Base-by-base conservation (phyloP, 2,329 filamentous ascomycete genomes). In the Cercospora citrullina region DNA sequence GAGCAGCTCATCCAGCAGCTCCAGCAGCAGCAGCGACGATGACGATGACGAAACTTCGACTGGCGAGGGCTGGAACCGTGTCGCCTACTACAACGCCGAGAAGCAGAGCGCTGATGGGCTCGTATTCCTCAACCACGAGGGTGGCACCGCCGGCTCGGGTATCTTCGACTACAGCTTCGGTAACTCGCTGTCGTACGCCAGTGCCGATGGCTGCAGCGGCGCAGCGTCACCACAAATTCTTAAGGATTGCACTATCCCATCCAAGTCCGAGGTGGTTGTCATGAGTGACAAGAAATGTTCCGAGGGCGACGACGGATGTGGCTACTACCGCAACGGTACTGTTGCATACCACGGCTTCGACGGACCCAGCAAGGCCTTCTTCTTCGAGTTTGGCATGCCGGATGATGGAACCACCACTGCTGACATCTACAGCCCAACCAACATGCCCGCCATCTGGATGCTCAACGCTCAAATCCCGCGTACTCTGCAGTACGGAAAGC, bases 371-470 rank as follows among this genome's bases (percentile, higher is more conserved):
- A 93, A 92, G 81, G 83, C 90, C 64, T 93, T 94, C 81, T 83
- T 93, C 70, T 85, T 91, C 73, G 86, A 92, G 73, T 91, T 93
- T 78, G 82, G 83, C 65, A 94, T 94, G 91, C 90, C 90, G 8
- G 75, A 84, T 59, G 86, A 86, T 66, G 85, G 85, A 69, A 77
- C 82, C 63, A 80, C 77, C n/a, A 82, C 82, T 74, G 71, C 73
- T 28, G 70, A 64, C 67, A 73, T 72, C 48, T 78, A 78, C 70
- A 79, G 81, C 66, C 71, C 75, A 10, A 72, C 74, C 58, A 87
- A 93, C 79, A 91, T 91, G 85, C 90, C 91, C 8, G 89, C 91
- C 51, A 85, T 90, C 78, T 94, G 91, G 91, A 82, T 90, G 60
- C 86, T 94, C 68, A 94, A 94, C 80, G 88, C 87, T 18, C 84